Base-by-base conservation (phyloP, 768 basidiomycete species). In the Boletus rubescentipes region DNA sequence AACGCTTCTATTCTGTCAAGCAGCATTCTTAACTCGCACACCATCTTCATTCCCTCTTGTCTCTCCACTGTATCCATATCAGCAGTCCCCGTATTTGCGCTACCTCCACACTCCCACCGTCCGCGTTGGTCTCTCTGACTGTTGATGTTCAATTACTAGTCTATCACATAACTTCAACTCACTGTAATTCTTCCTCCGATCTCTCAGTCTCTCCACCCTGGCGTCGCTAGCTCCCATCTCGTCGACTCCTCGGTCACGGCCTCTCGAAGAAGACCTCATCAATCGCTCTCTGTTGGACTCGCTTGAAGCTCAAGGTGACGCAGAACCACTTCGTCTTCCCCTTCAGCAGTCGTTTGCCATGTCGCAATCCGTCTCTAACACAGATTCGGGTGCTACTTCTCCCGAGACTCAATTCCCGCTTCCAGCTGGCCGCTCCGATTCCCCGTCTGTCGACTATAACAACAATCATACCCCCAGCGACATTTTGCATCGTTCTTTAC, bases 211-310 rank as follows among this genome's bases (percentile, higher is more conserved):
- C 53, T 73, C 70, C 80, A 79, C 65, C 62, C 80, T 82, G 81
- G 81, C 81, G 72, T 69, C 77, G 67, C 73, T 77, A 75, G 59
- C 67, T 64, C 58, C 69, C 72, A 61, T 35, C 43, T 58, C 54
- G 61, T 62, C 68, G 20, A 58, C 64, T 72, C 59, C 67, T 64
- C 61, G 57, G 60, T 59, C 48, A 40, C 75, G 73, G 63, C 75
- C 73, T 62, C 61, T 69, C 32, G 68, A 73, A 64, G 90, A 92
- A 81, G 89, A 88, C 73, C 85, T 85, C 65, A 90, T 92, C 69
- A 92, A 91, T 77, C 85, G 86, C 69, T 91, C 89, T 50, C 80
- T 92, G 54, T 75, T 92, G 61, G 90, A 89, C 71, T 87, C 85
- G 38, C 80, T 93, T 67, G 84, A 92, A 80, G 87, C 85, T 50